phyloP scores from a whole-genome alignment of 495 filamentous ascomycete species.

The Trichoderma erinaceum region DNA sequence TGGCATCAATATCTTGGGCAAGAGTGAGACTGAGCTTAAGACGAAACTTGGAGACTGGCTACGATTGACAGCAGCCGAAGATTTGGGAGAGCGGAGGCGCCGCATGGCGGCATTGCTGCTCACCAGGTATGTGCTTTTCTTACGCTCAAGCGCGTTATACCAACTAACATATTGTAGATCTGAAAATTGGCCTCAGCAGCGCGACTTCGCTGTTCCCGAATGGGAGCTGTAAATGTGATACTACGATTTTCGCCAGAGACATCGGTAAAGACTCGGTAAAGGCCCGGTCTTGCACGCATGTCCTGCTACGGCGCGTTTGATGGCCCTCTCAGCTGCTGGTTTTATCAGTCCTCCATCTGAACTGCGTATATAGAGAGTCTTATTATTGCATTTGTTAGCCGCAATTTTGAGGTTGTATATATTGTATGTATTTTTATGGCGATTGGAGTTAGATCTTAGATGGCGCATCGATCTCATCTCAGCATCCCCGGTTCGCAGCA shows the following conservation, averaged over 20 bases:
- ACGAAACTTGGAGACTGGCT: conserved; percentile 31
- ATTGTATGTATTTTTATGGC: too few species aligned
- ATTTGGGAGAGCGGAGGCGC: conserved; percentile 16
- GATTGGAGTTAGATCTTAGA: too few species aligned
- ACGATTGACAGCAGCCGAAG: conserved; percentile 21
- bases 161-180: conserved; percentile 10
- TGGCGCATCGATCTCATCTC: too few species aligned
- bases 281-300: not conserved
- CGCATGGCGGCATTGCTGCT: conserved; percentile 18
- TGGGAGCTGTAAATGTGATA: conserved; percentile 12
- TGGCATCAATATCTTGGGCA: conserved; percentile 31
- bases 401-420: too few species aligned
- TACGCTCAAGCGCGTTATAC: not conserved
- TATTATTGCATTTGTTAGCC: too few species aligned
- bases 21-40: conserved; percentile 26
- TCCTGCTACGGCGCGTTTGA: too few species aligned
- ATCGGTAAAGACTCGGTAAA: not conserved
- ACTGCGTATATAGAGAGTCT: too few species aligned
- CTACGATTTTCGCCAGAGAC: not conserved
- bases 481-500: too few species aligned
- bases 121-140: not conserved
- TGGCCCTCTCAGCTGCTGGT: too few species aligned
- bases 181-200: conserved; percentile 17
- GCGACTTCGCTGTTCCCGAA: conserved; percentile 17
- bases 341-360: too few species aligned